phyloP scores from a whole-genome alignment of 2,329 filamentous ascomycete species.

The Penicillium sp. region DNA sequence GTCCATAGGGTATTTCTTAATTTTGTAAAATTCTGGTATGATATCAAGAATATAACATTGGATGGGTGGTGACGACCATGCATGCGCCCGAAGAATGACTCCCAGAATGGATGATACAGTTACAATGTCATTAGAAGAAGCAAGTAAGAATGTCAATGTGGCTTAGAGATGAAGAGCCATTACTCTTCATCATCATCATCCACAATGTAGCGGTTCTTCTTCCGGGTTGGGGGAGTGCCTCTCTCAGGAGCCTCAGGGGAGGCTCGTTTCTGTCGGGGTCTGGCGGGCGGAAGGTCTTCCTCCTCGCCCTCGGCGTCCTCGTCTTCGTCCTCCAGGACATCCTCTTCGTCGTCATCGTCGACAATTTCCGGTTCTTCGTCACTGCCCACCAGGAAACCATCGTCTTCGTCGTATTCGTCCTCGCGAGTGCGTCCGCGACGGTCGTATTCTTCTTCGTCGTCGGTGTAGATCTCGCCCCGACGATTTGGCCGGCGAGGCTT shows the following conservation, averaged over 20 bases:
- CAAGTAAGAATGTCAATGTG: no score
- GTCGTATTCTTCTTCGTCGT: constrained; percentile 43
- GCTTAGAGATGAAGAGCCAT: neutral
- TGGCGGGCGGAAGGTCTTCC: no score
- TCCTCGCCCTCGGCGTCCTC: constrained; percentile 40
- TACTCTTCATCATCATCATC: constrained; percentile 44
- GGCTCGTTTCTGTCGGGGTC: no score
- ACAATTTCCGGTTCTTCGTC: constrained; percentile 45
- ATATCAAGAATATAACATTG: no score
- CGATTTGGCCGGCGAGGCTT: constrained; percentile 36
- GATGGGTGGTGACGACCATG: no score
- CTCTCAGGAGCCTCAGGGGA: no score
- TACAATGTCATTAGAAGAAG: no score
- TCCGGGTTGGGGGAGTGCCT: constrained; percentile 34
- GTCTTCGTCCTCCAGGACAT: constrained; percentile 37
- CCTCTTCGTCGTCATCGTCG: constrained; percentile 40
- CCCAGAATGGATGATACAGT: no score
- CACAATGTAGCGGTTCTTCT: constrained; percentile 42
- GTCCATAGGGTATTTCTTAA: no score
- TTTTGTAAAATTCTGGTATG: no score
- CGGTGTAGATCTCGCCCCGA: constrained; percentile 42
- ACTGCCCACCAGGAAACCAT: constrained; percentile 59
- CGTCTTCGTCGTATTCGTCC: constrained; percentile 74
- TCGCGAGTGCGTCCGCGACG: constrained; percentile 50
- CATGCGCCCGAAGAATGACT: no score